A percentile compares a stretch with the other conserved stretches of the same genome.
These are phyloP conservation scores for Geranium rotundifolium DNA, from an alignment of 345 rosid genomes.

Conservation along the genomic window DNA sequence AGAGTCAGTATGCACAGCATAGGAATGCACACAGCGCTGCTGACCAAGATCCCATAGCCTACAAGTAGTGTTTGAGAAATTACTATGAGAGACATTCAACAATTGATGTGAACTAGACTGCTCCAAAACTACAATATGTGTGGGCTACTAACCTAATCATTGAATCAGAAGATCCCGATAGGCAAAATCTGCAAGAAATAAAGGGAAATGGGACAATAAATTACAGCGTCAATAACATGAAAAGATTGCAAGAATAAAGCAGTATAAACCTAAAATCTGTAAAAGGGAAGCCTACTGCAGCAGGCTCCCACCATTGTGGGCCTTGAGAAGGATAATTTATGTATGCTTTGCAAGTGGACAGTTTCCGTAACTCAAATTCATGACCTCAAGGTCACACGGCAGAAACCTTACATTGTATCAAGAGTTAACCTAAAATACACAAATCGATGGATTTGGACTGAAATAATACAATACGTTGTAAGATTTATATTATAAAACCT, in stretches of 20 bases:
- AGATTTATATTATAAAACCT: too few relatives aligned
- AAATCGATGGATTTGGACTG: too few relatives aligned
- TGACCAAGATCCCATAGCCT: slow-evolving; percentile 99
- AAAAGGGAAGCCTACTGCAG: too few relatives aligned
- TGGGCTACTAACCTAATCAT: slow-evolving; percentile 71
- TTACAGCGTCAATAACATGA: background rate
- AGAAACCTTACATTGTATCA: too few relatives aligned
- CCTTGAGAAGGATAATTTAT: background rate
- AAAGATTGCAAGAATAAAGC: background rate
- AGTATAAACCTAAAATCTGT: background rate
- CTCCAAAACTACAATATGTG: background rate
- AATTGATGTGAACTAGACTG: background rate
- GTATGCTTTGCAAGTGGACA: background rate
- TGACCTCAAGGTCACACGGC: too few relatives aligned
- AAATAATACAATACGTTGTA: too few relatives aligned
- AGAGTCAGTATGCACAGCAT: slow-evolving; percentile 99
- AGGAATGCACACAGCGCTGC: slow-evolving; percentile 97
- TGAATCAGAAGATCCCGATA: slow-evolving; percentile 98
- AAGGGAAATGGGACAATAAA: slow-evolving; percentile 8
- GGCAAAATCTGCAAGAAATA: slow-evolving; percentile 65
- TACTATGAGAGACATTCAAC: background rate
- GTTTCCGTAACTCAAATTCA: background rate
- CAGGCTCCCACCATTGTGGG: background rate
- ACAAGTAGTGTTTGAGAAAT: slow-evolving; percentile 12
- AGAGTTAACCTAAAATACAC: too few relatives aligned